These are phyloP conservation scores for Ophiostoma sp. DNA, from an alignment of 2,329 filamentous ascomycete genomes.

Conservation along the genomic window DNA sequence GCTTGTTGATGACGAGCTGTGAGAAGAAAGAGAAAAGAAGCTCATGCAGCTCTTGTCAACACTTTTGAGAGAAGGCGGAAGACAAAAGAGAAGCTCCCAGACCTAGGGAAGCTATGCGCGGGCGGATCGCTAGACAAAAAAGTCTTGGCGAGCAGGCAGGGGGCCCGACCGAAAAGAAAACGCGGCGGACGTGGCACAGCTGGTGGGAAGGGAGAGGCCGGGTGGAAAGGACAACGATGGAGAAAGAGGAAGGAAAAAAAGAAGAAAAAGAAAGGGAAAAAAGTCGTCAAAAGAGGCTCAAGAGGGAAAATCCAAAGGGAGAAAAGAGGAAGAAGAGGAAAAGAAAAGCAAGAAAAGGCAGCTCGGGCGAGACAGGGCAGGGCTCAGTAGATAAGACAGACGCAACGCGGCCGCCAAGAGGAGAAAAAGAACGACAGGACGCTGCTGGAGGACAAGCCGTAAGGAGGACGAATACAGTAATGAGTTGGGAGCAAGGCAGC, in stretches of 20 bases:
- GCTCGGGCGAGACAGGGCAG: conserved; percentile 10
- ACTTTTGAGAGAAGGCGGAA: background rate
- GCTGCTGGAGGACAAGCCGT: background rate
- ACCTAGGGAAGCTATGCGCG: background rate
- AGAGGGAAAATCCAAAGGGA: conserved; percentile 17
- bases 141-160: conserved; percentile 18
- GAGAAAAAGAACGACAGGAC: conserved; percentile 9
- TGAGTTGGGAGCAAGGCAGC: conserved; percentile 1
- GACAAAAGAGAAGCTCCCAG: background rate
- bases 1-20: conserved; percentile 1
- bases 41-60: background rate
- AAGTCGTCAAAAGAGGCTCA: background rate
- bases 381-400: conserved; percentile 25
- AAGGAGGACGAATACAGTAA: background rate
- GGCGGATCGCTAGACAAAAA: conserved; percentile 1
- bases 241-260: conserved; percentile 9
- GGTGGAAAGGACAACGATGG: conserved; percentile 7
- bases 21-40: background rate
- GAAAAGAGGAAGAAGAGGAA: conserved; percentile 19
- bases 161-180: background rate
- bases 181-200: background rate
- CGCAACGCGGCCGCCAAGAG: conserved; percentile 9
- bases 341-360: background rate
- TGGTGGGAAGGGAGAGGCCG: conserved; percentile 4
- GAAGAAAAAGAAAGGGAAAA: conserved; percentile 6